Conservation (phyloP, 345 rosid genomes). For the Mangifera indica region DNA sequence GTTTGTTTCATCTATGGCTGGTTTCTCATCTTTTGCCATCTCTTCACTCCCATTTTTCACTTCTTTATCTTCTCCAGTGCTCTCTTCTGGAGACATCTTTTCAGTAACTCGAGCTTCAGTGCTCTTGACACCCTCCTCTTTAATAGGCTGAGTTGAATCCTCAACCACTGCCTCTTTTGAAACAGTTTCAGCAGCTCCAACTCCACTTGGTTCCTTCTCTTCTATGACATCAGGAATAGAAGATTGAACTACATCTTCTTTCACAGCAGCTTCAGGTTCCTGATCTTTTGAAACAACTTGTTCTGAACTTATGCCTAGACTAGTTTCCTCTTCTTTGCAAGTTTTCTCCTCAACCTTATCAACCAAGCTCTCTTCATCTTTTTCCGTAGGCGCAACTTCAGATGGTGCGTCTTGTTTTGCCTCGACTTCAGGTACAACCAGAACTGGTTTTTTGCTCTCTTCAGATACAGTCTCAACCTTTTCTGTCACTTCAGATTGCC, state of each 20-base stretch:
- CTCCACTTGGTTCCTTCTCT: slow-evolving; percentile 1
- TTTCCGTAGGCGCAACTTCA: too few relatives aligned
- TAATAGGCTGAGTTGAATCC: background rate
- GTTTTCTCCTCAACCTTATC: slow-evolving; percentile 13
- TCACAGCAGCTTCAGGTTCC: background rate
- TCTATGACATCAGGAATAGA: background rate
- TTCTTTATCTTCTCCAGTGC: background rate
- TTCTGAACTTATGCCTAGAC: background rate
- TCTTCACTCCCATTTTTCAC: background rate
- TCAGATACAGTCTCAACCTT: background rate
- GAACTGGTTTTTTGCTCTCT: too few relatives aligned
- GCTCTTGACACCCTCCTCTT: background rate
- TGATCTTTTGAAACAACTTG: background rate
- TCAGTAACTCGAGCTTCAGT: background rate
- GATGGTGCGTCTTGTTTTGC: too few relatives aligned
- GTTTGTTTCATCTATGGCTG: background rate
- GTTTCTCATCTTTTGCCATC: background rate
- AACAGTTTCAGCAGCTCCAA: background rate
- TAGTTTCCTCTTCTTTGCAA: background rate
- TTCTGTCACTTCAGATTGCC: background rate
- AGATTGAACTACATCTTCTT: background rate
- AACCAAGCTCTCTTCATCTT: background rate
- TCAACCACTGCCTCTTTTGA: background rate
- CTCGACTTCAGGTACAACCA: too few relatives aligned
- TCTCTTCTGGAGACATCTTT: background rate